phyloP scores from a whole-genome alignment of 2,329 filamentous ascomycete species.

The Lachnellula occidentalis region DNA sequence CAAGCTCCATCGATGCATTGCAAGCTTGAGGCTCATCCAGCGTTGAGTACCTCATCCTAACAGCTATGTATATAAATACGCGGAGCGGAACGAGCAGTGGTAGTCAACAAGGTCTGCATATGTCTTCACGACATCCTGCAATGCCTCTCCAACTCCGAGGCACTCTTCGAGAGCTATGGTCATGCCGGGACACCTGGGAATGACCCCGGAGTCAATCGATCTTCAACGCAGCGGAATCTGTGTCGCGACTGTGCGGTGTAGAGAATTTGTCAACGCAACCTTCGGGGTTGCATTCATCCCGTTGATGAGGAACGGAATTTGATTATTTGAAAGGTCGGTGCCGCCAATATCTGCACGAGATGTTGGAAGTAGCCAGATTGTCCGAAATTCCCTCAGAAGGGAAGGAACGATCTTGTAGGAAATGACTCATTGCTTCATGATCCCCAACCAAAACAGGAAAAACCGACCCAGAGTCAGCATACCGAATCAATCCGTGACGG shows the following conservation, averaged over 20 bases:
- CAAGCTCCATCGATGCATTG: conserved; percentile 38
- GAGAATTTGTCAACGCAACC: conserved; percentile 66
- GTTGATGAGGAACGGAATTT: conserved; percentile 68
- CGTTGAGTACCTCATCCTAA: conserved; percentile 58
- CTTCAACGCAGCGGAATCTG: conserved; percentile 63
- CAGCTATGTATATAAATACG: conserved; percentile 68
- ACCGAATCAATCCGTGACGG: conserved; percentile 70
- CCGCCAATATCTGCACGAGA: conserved; percentile 47
- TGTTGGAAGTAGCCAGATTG: neutral
- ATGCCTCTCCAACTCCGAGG: conserved; percentile 58
- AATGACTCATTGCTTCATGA: too few species aligned
- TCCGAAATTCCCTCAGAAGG: neutral
- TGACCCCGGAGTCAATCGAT: conserved; percentile 72
- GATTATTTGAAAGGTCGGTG: conserved; percentile 70
- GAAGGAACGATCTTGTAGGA: too few species aligned
- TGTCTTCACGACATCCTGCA: conserved; percentile 58
- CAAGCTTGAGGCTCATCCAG: conserved; percentile 48
- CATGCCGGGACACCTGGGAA: conserved; percentile 69
- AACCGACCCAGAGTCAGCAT: conserved; percentile 34
- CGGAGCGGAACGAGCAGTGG: conserved; percentile 62
- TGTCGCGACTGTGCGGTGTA: conserved; percentile 57
- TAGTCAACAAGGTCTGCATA: conserved; percentile 66
- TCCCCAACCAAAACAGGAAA: neutral
- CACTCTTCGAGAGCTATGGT: conserved; percentile 69
- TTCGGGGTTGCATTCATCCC: conserved; percentile 43